Base-by-base conservation (phyloP, 139 green algal genomes). In the Eudorina sp. region DNA sequence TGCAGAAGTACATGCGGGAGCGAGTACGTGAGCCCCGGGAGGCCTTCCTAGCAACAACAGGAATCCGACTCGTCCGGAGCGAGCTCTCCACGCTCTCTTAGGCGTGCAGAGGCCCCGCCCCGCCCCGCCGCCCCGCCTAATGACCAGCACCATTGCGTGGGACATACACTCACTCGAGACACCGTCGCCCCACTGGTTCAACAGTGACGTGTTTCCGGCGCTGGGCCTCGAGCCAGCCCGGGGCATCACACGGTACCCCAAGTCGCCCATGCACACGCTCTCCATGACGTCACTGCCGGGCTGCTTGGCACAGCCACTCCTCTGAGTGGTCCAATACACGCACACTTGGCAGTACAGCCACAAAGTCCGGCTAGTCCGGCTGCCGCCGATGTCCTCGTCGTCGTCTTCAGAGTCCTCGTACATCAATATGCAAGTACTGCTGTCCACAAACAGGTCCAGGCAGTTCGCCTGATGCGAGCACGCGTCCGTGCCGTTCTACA, bases 261-360 rank as follows among this genome's bases (percentile, higher is more conserved):
- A 3, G 36, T 76, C 68, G 68, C 36, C 68, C 62, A 72, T 72
- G 72, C 72, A 76, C 19, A 76, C 38, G 38, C 51, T 36, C 36
- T 38, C 29, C 11, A 76, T n/a, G 36, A 13, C 31, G 38, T 76
- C 68, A 5, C 8, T 25, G 2, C 11, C 8, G 29, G 72, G n/a
- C n/a, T n/a, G 4, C 16, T 51, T 51, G 36, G 9, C 38, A 38
- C 36, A 51, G 9, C 13, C 31, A 18, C 16, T 16, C 11, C 68
- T 36, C 8, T 51, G 13, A 38, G 48, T 76, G 68, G 48, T 34
- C 68, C 68, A 76, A 16, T 53, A 76, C 38, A 76, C 13, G 68
- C 68, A 76, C 16, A 76, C 36, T 16, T 76, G 36, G 68, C 68
- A 76, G 38, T 76, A 79, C 23, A 79, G 25, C 41, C 41, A 60